A percentile compares a stretch with the other conserved stretches of the same genome.
These are phyloP conservation scores for Ceratobasidium sp. DNA, from an alignment of 1,284 basidiomycete genomes.

Conservation along the genomic window DNA sequence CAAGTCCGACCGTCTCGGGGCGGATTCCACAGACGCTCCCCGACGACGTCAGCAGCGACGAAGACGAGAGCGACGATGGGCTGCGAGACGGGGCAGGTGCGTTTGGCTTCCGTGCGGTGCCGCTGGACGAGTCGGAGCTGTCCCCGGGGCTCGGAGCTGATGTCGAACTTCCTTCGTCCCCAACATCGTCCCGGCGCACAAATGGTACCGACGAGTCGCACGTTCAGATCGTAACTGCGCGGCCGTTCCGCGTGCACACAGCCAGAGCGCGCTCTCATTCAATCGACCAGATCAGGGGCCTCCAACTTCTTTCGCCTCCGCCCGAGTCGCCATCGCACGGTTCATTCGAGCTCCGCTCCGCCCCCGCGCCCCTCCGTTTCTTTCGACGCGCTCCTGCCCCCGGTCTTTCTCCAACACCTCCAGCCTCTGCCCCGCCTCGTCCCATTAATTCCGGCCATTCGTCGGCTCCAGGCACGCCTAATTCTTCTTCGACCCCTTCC, in stretches of 20 bases:
- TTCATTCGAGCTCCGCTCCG: background rate
- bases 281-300: slow-evolving; percentile 17
- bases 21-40: background rate
- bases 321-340: slow-evolving; percentile 16
- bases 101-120: slow-evolving; percentile 9
- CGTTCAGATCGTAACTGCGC: slow-evolving; percentile 29
- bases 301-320: slow-evolving; percentile 24
- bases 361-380: slow-evolving; percentile 2
- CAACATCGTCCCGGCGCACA: slow-evolving; percentile 13
- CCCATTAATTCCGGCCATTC: background rate
- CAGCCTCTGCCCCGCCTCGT: background rate
- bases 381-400: background rate
- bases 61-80: background rate
- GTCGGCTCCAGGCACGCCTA: background rate
- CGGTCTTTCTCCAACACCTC: background rate
- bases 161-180: background rate
- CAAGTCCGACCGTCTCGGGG: background rate
- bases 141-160: background rate
- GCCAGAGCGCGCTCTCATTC: slow-evolving; percentile 30
- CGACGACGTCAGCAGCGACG: background rate
- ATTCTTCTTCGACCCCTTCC: background rate
- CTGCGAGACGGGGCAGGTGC: background rate
- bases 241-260: slow-evolving; percentile 15
- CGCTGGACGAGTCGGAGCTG: background rate
- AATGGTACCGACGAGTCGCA: background rate